Percentiles rank a stretch among this genome's conserved stretches.
These are phyloP conservation scores for Hordeum pubiflorum DNA, from an alignment of 202 grass and related monocot genomes.

Conservation along the genomic window DNA sequence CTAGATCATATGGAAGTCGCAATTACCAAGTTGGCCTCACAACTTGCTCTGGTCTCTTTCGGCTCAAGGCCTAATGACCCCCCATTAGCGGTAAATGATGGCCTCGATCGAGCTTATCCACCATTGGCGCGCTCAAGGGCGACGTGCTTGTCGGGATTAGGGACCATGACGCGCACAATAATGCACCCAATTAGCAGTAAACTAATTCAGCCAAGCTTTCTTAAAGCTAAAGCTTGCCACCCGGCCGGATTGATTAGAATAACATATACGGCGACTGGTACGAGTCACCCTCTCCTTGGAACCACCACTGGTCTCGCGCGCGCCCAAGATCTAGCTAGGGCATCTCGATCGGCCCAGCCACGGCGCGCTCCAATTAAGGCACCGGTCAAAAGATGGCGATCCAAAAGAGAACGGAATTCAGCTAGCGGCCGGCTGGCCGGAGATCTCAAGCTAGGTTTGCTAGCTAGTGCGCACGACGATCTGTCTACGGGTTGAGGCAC, in stretches of 20 bases:
- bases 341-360: conserved; percentile 15
- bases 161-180: conserved; percentile 38
- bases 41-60: conserved; percentile 1
- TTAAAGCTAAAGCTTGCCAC: conserved; percentile 55
- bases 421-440: neutral
- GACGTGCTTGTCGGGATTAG: conserved; percentile 52
- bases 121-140: conserved; percentile 31
- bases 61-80: conserved; percentile 37
- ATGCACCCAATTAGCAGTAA: conserved; percentile 29
- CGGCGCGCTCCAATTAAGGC: neutral
- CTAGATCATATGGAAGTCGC: conserved; percentile 10
- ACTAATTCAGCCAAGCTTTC: conserved; percentile 35
- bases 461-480: conserved; percentile 2
- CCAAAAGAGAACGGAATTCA: conserved; percentile 28
- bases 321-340: conserved; percentile 45
- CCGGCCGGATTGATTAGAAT: conserved; percentile 26
- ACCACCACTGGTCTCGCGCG: conserved; percentile 37
- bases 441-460: conserved; percentile 27
- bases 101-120: conserved; percentile 34
- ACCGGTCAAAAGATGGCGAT: conserved; percentile 43
- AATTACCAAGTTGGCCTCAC: conserved; percentile 22
- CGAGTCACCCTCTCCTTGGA: conserved; percentile 51
- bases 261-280: conserved; percentile 29
- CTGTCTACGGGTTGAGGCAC: neutral
- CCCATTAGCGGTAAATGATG: conserved; percentile 26